Evolutionary conservation across 495 filamentous ascomycete species (phyloP).

Genomic region (Podospora tetraspora): DNA sequence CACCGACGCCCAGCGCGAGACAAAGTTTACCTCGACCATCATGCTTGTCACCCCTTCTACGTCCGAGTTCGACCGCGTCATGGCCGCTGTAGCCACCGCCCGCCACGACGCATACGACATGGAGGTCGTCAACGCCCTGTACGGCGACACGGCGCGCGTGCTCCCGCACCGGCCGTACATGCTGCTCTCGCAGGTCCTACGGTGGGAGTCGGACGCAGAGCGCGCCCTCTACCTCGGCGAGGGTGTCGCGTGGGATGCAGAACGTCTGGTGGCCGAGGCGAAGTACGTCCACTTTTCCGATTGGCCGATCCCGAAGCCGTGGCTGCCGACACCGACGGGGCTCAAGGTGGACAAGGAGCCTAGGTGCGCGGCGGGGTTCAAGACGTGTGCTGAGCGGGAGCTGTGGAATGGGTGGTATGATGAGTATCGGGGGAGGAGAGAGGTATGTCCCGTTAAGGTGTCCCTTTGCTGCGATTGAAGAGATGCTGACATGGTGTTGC

Average conservation of each 20-base stretch:
- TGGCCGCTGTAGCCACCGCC: constrained; percentile 41
- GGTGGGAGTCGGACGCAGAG: constrained; percentile 34
- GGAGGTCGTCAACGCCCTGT: constrained; percentile 71
- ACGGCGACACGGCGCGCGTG: constrained; percentile 59
- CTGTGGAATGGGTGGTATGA: not conserved
- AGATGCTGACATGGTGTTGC: not conserved
- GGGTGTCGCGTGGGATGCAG: constrained; percentile 64
- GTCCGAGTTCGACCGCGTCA: constrained; percentile 48
- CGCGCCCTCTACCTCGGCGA: constrained; percentile 58
- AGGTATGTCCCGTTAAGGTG: not conserved
- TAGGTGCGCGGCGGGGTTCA: not conserved
- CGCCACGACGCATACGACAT: constrained; percentile 55
- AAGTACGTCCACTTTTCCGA: constrained; percentile 80
- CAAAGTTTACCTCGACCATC: constrained; percentile 25
- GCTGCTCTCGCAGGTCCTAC: constrained; percentile 67
- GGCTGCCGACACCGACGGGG: constrained; percentile 38
- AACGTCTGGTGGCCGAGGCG: constrained; percentile 56
- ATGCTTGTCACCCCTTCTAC: constrained; percentile 60
- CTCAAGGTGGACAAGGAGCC: not conserved
- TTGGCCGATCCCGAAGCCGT: constrained; percentile 76
- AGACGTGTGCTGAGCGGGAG: not conserved
- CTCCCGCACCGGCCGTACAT: constrained; percentile 72
- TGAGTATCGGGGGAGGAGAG: not conserved
- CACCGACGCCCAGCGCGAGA: constrained; percentile 17
- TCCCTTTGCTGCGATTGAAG: not conserved